A percentile compares a stretch with the other conserved stretches of the same genome.
phyloP scores from a whole-genome alignment of 495 filamentous ascomycete genomes.

The Hypomontagnella monticulosa region DNA sequence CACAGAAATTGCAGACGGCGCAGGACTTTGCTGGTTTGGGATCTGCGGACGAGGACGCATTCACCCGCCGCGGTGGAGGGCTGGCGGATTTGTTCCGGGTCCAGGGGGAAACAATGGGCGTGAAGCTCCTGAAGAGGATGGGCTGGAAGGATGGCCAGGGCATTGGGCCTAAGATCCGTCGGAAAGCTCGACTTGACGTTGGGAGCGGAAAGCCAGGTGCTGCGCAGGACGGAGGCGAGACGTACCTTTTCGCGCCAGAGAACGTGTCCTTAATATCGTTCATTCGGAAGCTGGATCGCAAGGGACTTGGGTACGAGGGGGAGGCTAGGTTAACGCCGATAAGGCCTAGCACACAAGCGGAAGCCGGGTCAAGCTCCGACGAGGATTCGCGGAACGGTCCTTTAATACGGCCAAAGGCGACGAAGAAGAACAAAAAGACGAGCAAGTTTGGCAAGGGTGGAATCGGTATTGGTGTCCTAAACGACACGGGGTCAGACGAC shows the following conservation, averaged over 20 bases:
- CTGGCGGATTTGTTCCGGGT: constrained; percentile 80
- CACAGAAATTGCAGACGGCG: constrained; percentile 73
- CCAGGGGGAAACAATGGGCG: constrained; percentile 87
- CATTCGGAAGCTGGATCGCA: constrained; percentile 77
- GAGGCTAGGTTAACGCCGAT: constrained; percentile 64
- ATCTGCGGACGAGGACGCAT: constrained; percentile 64
- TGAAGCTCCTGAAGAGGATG: constrained; percentile 89
- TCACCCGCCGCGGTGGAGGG: constrained; percentile 57
- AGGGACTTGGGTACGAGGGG: constrained; percentile 82
- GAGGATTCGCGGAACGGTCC: constrained; percentile 57
- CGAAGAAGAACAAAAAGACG: constrained; percentile 56
- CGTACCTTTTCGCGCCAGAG: constrained; percentile 87
- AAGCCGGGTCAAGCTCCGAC: constrained; percentile 59
- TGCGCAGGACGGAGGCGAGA: constrained; percentile 56
- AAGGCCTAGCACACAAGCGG: constrained; percentile 15
- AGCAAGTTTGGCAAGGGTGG: constrained; percentile 65
- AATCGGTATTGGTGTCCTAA: constrained; percentile 89
- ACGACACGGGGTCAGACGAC: constrained; percentile 96
- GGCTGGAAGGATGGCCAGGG: constrained; percentile 96
- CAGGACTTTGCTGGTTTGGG: constrained; percentile 81
- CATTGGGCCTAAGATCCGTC: constrained; percentile 85
- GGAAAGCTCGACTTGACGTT: constrained; percentile 73
- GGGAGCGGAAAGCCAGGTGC: constrained; percentile 51
- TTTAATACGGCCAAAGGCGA: constrained; percentile 34
- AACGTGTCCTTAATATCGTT: constrained; percentile 82